Conservation (phyloP, 2,329 filamentous ascomycete species). For the Ophiognomonia clavigignenti-juglandacearum region DNA sequence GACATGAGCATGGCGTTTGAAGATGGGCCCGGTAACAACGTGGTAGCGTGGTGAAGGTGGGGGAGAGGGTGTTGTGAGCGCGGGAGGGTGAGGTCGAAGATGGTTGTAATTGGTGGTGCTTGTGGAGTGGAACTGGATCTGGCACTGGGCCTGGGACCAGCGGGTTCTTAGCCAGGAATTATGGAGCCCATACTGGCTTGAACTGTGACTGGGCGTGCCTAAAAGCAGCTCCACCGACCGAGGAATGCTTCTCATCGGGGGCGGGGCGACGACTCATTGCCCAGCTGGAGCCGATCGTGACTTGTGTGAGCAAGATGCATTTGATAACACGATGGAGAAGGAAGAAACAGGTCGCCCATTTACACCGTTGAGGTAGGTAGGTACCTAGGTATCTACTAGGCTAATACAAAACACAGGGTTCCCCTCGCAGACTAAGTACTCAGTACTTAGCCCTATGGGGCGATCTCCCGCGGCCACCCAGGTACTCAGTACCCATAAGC, state of each 20-base stretch:
- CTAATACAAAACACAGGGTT: too few relatives aligned
- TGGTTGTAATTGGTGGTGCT: not conserved
- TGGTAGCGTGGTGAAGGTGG: too few relatives aligned
- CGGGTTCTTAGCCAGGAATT: not conserved
- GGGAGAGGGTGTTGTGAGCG: not conserved
- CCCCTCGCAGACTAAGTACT: too few relatives aligned
- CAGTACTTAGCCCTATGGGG: too few relatives aligned
- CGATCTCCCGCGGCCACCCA: too few relatives aligned
- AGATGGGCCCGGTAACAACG: not conserved
- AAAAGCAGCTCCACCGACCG: conserved; percentile 10
- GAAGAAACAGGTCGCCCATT: too few relatives aligned
- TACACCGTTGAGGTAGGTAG: too few relatives aligned
- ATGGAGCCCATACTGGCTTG: not conserved
- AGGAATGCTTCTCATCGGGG: conserved; percentile 13
- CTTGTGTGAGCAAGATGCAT: too few relatives aligned
- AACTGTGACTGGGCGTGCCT: not conserved
- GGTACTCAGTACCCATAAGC: too few relatives aligned
- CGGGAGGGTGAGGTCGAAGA: not conserved
- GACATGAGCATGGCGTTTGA: not conserved
- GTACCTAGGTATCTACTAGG: too few relatives aligned
- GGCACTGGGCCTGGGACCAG: not conserved
- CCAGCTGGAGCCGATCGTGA: not conserved
- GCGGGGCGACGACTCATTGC: conserved; percentile 9
- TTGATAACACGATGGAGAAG: too few relatives aligned
- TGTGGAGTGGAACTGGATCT: not conserved